A percentile compares a stretch with the other conserved stretches of the same genome.
Evolutionary conservation across 2,329 filamentous ascomycete genomes (phyloP).

Genomic region (Cladosporium austrohemisphaericum): DNA sequence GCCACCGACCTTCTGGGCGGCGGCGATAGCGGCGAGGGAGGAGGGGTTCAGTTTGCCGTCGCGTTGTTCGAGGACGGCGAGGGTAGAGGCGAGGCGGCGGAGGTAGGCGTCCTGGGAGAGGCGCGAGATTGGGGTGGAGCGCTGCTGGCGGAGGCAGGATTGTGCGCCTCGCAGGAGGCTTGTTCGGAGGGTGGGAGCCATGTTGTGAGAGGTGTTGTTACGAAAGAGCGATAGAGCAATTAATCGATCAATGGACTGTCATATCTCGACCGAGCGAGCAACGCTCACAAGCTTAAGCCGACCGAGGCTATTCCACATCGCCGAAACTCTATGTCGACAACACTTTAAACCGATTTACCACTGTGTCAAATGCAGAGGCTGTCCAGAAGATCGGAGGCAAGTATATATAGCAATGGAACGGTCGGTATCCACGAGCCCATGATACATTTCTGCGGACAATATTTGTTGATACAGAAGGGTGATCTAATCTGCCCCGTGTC

Average conservation of each 20-base stretch:
- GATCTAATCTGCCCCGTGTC: not conserved
- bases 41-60: conserved; percentile 80
- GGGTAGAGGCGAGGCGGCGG: conserved; percentile 73
- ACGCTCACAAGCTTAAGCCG: no score
- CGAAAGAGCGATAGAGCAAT: no score
- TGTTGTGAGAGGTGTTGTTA: conserved; percentile 7
- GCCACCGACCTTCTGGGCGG: conserved; percentile 81
- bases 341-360: no score
- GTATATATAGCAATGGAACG: no score
- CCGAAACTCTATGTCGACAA: no score
- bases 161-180: conserved; percentile 27
- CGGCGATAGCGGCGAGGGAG: conserved; percentile 80
- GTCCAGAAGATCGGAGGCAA: no score
- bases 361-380: no score
- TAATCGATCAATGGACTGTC: no score
- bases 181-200: conserved; percentile 15
- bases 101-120: conserved; percentile 53
- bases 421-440: no score
- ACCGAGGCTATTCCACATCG: no score
- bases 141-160: conserved; percentile 31
- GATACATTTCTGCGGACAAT: not conserved
- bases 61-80: conserved; percentile 88
- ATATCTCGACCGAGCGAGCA: no score
- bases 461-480: conserved; percentile 11
- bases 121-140: conserved; percentile 33